Percentiles rank a stretch among this genome's conserved stretches.
These are phyloP conservation scores for Puccinia coronata DNA, from an alignment of 1,284 basidiomycete genomes.

Conservation along the genomic window DNA sequence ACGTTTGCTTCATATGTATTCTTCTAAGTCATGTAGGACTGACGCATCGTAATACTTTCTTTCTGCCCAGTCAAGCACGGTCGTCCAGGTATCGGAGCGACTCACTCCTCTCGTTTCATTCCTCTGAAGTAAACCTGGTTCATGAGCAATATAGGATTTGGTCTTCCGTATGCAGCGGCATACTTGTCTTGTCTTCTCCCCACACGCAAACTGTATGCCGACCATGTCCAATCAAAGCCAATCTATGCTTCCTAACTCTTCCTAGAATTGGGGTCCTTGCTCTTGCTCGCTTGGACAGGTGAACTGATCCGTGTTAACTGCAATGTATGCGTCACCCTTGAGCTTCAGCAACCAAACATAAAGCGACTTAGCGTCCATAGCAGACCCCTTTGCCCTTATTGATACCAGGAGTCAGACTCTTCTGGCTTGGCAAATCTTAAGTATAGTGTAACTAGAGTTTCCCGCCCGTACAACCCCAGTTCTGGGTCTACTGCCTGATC, in stretches of 20 bases:
- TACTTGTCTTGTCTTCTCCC: not conserved
- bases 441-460: too few relatives aligned
- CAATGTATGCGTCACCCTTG: too few relatives aligned
- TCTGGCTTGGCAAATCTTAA: too few relatives aligned
- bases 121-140: slow-evolving; percentile 64
- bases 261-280: too few relatives aligned
- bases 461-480: too few relatives aligned
- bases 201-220: not conserved
- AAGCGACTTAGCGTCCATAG: too few relatives aligned
- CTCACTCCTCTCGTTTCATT: slow-evolving; percentile 66
- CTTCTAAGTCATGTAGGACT: slow-evolving; percentile 8
- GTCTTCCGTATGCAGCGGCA: not conserved
- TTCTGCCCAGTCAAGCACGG: slow-evolving; percentile 89
- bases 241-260: not conserved
- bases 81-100: slow-evolving; percentile 97
- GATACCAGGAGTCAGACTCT: too few relatives aligned
- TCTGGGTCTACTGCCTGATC: too few relatives aligned
- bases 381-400: too few relatives aligned
- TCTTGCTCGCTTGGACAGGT: too few relatives aligned
- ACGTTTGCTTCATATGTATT: slow-evolving; percentile 1
- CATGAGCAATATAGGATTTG: slow-evolving; percentile 4
- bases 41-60: slow-evolving; percentile 70
- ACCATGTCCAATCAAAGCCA: not conserved
- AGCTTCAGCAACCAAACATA: too few relatives aligned
- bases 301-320: too few relatives aligned